Evolutionary conservation across 2,329 filamentous ascomycete species (phyloP).

Genomic region (Nothophaeocryptopus gaeumannii): DNA sequence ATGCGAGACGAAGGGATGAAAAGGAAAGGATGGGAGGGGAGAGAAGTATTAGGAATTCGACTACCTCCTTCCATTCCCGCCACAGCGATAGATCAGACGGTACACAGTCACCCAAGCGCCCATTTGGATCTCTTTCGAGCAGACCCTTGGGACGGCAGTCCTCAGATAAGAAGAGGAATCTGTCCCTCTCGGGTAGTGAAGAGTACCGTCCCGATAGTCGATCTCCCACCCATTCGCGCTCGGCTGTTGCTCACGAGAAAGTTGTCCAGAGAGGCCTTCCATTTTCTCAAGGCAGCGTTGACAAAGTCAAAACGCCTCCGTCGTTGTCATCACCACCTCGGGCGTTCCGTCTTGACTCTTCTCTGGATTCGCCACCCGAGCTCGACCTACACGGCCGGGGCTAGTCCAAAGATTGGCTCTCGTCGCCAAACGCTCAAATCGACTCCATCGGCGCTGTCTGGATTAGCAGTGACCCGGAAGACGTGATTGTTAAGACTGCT

Average conservation of each 20-base stretch:
- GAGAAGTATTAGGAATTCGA: conserved; percentile 2
- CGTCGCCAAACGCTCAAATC: too few species aligned
- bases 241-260: too few species aligned
- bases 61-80: conserved; percentile 27
- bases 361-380: conserved; percentile 1
- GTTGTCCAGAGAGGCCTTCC: too few species aligned
- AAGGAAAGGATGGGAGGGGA: conserved; percentile 7
- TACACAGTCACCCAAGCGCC: background rate
- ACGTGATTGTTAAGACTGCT: background rate
- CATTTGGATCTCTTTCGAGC: background rate
- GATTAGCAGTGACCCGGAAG: background rate
- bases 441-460: background rate
- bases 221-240: too few species aligned
- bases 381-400: background rate
- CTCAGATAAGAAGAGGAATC: background rate
- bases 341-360: too few species aligned
- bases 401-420: too few species aligned
- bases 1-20: conserved; percentile 33
- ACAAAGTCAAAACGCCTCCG: too few species aligned
- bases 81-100: conserved; percentile 1
- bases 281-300: too few species aligned
- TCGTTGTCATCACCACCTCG: too few species aligned
- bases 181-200: background rate
- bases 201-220: background rate
- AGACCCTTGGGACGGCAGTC: background rate